Evolutionary conservation across 2,329 filamentous ascomycete genomes (phyloP).

Genomic region (Cladophialophora bantiana): DNA sequence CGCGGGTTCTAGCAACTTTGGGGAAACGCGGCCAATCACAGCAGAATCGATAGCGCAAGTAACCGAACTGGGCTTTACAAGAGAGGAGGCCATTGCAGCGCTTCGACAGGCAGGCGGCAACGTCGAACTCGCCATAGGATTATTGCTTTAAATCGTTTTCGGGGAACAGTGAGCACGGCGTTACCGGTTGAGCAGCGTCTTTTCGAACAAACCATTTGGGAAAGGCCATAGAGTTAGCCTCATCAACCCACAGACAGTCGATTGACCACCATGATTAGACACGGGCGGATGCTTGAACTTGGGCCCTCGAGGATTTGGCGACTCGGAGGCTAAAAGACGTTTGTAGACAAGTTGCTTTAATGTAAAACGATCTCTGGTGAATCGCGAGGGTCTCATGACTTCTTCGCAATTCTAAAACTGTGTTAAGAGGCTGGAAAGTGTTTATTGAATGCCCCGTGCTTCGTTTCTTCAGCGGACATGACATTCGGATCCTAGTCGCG

Average conservation of each 20-base stretch:
- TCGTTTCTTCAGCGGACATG: neutral
- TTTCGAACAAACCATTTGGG: neutral
- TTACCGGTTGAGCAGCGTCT: neutral
- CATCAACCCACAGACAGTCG: neutral
- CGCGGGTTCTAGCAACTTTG: slow-evolving; percentile 36
- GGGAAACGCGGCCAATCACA: slow-evolving; percentile 54
- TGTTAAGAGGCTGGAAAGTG: neutral
- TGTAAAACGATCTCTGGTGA: neutral
- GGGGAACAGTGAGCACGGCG: slow-evolving; percentile 4
- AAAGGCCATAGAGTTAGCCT: neutral
- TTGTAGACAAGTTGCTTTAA: neutral
- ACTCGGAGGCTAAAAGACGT: neutral
- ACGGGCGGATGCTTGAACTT: neutral
- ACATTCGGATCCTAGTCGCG: neutral
- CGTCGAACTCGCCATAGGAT: slow-evolving; percentile 83
- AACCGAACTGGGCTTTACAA: slow-evolving; percentile 76
- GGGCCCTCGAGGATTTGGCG: neutral
- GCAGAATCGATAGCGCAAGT: slow-evolving; percentile 76
- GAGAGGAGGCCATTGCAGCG: slow-evolving; percentile 78
- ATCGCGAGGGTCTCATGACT: neutral
- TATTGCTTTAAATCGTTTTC: slow-evolving; percentile 58
- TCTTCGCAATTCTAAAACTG: neutral
- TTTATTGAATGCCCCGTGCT: neutral
- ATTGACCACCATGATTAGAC: neutral
- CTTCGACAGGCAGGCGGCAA: slow-evolving; percentile 84